These are phyloP conservation scores for Karstenula rhodostoma DNA, from an alignment of 2,329 filamentous ascomycete species.

Conservation along the genomic window DNA sequence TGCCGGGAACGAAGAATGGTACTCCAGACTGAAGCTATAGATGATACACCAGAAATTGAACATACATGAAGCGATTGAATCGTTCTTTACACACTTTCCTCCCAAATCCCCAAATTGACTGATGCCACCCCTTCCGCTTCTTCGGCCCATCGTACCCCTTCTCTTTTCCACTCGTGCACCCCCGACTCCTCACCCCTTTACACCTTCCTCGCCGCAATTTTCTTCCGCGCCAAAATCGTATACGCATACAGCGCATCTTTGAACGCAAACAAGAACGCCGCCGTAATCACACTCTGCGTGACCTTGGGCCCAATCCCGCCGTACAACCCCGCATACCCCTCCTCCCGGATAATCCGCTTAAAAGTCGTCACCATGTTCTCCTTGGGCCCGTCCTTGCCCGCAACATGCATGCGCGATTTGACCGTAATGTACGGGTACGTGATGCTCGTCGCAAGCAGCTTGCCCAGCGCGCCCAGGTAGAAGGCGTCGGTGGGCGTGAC, in stretches of 20 bases:
- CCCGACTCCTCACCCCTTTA: neutral
- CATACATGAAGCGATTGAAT: slow-evolving; percentile 2
- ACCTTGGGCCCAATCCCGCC: slow-evolving; percentile 97
- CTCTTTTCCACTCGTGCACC: neutral
- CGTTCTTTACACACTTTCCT: neutral
- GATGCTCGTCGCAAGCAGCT: slow-evolving; percentile 90
- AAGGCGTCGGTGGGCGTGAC: slow-evolving; percentile 90
- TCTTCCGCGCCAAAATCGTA: slow-evolving; percentile 70
- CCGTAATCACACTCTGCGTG: slow-evolving; percentile 94
- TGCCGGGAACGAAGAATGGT: too few species aligned
- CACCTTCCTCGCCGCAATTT: slow-evolving; percentile 33
- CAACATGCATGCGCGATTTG: slow-evolving; percentile 97
- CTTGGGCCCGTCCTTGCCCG: slow-evolving; percentile 75
- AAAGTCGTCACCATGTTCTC: slow-evolving; percentile 83
- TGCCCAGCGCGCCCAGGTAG: slow-evolving; percentile 88
- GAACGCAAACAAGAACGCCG: slow-evolving; percentile 95
- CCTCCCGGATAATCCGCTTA: slow-evolving; percentile 80
- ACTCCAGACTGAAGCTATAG: neutral
- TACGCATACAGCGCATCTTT: slow-evolving; percentile 95
- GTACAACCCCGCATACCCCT: slow-evolving; percentile 92
- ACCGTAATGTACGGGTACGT: slow-evolving; percentile 99
- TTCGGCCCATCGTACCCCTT: neutral
- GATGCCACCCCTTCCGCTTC: neutral
- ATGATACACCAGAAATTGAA: neutral
- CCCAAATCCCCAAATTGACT: neutral